phyloP scores from a whole-genome alignment of 768 basidiomycete genomes.

The Leccinum variicolor region DNA sequence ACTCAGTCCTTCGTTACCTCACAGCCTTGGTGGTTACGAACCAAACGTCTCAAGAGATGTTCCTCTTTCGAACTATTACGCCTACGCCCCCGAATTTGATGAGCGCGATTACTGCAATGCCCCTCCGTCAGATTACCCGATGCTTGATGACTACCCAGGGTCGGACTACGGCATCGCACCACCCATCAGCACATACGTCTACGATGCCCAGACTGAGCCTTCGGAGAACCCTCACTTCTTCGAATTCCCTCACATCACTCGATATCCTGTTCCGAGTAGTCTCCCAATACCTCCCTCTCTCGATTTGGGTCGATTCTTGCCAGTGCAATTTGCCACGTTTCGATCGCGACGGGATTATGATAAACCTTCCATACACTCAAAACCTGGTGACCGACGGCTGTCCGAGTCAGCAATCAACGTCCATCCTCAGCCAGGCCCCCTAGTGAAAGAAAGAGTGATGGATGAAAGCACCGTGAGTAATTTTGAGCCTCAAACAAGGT shows the following conservation, averaged over 20 bases:
- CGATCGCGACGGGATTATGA: constrained; percentile 13
- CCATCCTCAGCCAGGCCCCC: constrained; percentile 8
- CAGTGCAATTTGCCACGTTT: constrained; percentile 5
- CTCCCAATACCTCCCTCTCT: constrained; percentile 12
- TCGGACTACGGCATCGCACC: constrained; percentile 14
- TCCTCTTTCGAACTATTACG: constrained; percentile 1
- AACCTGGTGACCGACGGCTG: constrained; percentile 8
- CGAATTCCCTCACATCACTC: constrained; percentile 27
- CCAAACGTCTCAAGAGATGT: constrained; percentile 14
- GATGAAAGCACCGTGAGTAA: not conserved
- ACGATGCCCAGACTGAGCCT: constrained; percentile 10
- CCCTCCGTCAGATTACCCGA: constrained; percentile 14
- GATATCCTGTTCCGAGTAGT: constrained; percentile 23
- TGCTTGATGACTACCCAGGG: constrained; percentile 10
- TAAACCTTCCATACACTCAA: constrained; percentile 2
- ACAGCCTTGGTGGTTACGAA: constrained; percentile 22
- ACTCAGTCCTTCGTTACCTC: constrained; percentile 27
- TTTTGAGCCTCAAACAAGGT: constrained; percentile 14
- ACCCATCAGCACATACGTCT: constrained; percentile 10
- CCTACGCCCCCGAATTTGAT: constrained; percentile 7
- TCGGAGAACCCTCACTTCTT: constrained; percentile 20
- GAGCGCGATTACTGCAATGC: constrained; percentile 5
- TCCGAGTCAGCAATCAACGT: constrained; percentile 3
- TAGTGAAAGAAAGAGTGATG: not conserved
- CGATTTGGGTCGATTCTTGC: not conserved